Evolutionary conservation across 352 stramenopile species (phyloP), one percentile per base, ranked within the genome.

Genomic region (Phytophthora ramorum): DNA sequence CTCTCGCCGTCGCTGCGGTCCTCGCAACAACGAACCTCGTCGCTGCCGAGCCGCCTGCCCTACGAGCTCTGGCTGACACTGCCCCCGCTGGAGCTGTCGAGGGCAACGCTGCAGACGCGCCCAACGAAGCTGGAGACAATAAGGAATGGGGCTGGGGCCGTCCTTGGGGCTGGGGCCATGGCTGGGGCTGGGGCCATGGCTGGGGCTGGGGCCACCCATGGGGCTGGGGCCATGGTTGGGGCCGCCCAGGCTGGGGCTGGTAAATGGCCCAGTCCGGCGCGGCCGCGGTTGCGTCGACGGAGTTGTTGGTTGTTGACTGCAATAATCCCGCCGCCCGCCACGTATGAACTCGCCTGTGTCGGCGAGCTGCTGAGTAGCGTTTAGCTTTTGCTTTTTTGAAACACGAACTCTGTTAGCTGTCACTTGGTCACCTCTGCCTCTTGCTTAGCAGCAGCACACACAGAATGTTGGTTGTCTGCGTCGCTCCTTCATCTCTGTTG

Each of bases 61-160:
- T 76, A 14, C 63, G 63, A 22, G 68, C 51, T 49, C 22, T 76
- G 38, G 62, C 68, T n/a, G 56, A 72, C 26, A 32, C 22, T 14
- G 12, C 40, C 1, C 30, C 38, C 13, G 12, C 26, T 32, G 55
- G 16, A 44, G 45, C 13, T 22, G 19, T 19, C 17, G 51, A 75
- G 20, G 17, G 30, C 20, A 53, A 64, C 43, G 59, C 17, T 17
- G 24, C 43, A 34, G 50, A 38, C 22, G 30, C 28, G 9, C 51
- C 58, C 10, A 37, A 35, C 22, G 60, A 74, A 43, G 55, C 9
- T 48, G 38, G 28, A 7, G 60, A 59, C 44, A 34, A 65, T 17
- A 38, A 76, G 35, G 47, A 69, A 4, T 55, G 55, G 47, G 49
- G 49, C 49, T 62, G 57, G 13, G 41, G 32, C 32, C 10, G 32